Evolutionary conservation across 177 flowering plant species (phyloP).

Genomic region (Vitis hybrid): DNA sequence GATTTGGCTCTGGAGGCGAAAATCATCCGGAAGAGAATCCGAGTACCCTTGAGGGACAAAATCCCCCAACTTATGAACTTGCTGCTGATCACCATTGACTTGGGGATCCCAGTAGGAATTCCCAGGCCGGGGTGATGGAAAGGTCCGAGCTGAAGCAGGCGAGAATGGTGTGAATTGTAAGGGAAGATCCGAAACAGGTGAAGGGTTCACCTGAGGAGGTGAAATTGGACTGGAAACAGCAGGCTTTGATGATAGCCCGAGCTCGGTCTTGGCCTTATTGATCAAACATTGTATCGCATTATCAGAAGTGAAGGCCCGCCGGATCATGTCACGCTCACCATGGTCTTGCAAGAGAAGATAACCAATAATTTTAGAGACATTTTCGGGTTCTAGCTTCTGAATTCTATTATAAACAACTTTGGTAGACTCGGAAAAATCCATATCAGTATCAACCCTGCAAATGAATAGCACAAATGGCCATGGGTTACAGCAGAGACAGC

Average conservation of each 20-base stretch:
- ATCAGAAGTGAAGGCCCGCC: slow-evolving; percentile 69
- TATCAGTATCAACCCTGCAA: slow-evolving; percentile 24
- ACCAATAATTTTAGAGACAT: slow-evolving; percentile 70
- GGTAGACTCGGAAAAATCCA: slow-evolving; percentile 76
- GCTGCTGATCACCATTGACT: slow-evolving; percentile 28
- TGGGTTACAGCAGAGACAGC: not conserved
- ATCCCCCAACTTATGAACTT: slow-evolving; percentile 31
- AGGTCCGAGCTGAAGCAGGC: slow-evolving; percentile 37
- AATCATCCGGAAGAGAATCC: slow-evolving; percentile 36
- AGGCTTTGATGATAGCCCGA: slow-evolving; percentile 37
- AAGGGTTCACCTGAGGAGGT: slow-evolving; percentile 17
- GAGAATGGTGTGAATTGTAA: slow-evolving; percentile 48
- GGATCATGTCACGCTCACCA: slow-evolving; percentile 69
- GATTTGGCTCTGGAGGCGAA: slow-evolving; percentile 37
- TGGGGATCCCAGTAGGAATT: slow-evolving; percentile 49
- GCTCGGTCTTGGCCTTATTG: slow-evolving; percentile 47
- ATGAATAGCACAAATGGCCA: not conserved
- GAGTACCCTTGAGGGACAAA: slow-evolving; percentile 32
- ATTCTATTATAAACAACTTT: slow-evolving; percentile 61
- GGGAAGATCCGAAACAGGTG: slow-evolving; percentile 34
- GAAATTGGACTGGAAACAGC: slow-evolving; percentile 27
- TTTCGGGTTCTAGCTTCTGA: slow-evolving; percentile 69
- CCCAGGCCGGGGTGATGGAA: slow-evolving; percentile 41
- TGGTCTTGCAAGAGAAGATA: slow-evolving; percentile 62
- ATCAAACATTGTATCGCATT: slow-evolving; percentile 44